These are phyloP conservation scores for Phytopythium delawarense DNA, from an alignment of 352 stramenopile species.

Conservation along the genomic window DNA sequence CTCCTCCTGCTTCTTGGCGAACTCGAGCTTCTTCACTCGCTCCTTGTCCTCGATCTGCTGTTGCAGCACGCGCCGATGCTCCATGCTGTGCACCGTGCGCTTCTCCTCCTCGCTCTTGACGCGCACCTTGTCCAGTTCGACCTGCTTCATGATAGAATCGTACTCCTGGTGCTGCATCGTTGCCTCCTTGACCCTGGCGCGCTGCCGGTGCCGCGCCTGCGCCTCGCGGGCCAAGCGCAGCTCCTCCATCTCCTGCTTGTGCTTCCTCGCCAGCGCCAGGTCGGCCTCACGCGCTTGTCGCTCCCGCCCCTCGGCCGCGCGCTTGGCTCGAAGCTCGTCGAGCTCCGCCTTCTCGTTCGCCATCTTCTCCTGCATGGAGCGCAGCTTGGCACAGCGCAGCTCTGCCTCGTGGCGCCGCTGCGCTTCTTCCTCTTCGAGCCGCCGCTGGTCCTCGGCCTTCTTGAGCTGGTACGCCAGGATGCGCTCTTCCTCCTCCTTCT, in stretches of 20 bases:
- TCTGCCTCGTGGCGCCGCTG: conserved; percentile 68
- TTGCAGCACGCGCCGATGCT: conserved; percentile 80
- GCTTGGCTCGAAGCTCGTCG: conserved; percentile 89
- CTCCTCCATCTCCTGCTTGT: conserved; percentile 83
- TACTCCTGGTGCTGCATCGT: conserved; percentile 87
- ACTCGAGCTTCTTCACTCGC: conserved; percentile 65
- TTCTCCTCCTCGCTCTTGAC: conserved; percentile 54
- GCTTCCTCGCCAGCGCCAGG: conserved; percentile 75
- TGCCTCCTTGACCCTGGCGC: conserved; percentile 68
- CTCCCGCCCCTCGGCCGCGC: conserved; percentile 86
- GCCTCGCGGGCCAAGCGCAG: conserved; percentile 57
- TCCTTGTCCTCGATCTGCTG: conserved; percentile 90
- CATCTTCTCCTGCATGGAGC: conserved; percentile 84
- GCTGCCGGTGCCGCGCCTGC: conserved; percentile 69
- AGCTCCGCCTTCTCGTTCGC: conserved; percentile 87
- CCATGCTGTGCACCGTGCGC: conserved; percentile 60
- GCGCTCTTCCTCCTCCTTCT: conserved; percentile 76
- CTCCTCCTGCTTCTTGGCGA: conserved; percentile 62
- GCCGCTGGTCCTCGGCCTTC: conserved; percentile 63
- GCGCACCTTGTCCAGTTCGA: conserved; percentile 60
- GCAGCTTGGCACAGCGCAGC: conserved; percentile 67
- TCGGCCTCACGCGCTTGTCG: conserved; percentile 84
- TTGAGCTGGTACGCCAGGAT: conserved; percentile 68
- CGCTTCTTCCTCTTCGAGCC: conserved; percentile 61
- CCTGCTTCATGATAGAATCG: conserved; percentile 82